Evolutionary conservation across 306 rosid species (phyloP).

Genomic region (Prunus fruticosa): DNA sequence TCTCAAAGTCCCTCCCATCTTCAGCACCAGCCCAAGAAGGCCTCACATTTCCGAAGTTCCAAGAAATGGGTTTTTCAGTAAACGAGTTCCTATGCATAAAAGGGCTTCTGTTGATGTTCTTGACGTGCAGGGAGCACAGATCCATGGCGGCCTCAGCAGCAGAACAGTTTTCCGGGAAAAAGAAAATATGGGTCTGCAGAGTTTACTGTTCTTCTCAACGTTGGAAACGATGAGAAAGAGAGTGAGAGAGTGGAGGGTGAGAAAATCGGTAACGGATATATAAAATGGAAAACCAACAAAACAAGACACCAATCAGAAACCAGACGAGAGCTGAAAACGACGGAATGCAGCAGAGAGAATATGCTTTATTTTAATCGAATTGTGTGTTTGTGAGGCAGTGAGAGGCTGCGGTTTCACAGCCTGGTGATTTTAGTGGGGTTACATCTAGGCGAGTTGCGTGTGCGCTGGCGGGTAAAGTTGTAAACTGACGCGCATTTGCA

Average conservation of each 20-base stretch:
- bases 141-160: constrained; percentile 47
- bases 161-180: background rate
- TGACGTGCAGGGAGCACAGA: constrained; percentile 58
- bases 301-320: constrained; percentile 17
- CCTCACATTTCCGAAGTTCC: constrained; percentile 28
- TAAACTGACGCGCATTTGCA: background rate
- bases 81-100: constrained; percentile 44
- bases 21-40: constrained; percentile 35
- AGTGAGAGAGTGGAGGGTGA: constrained; percentile 3
- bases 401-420: background rate
- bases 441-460: too few species aligned
- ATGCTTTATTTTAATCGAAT: constrained; percentile 27
- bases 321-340: constrained; percentile 10
- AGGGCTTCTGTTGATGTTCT: constrained; percentile 34
- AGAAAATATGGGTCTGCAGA: background rate
- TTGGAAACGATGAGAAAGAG: constrained; percentile 16
- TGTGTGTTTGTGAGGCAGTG: background rate
- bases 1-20: constrained; percentile 41
- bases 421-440: background rate
- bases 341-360: constrained; percentile 19
- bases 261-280: constrained; percentile 27
- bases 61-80: constrained; percentile 44
- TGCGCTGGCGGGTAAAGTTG: background rate
- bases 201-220: background rate
- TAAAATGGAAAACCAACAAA: constrained; percentile 4